phyloP scores from a whole-genome alignment of 1,284 basidiomycete species.

The Leccinum griseonigrum region DNA sequence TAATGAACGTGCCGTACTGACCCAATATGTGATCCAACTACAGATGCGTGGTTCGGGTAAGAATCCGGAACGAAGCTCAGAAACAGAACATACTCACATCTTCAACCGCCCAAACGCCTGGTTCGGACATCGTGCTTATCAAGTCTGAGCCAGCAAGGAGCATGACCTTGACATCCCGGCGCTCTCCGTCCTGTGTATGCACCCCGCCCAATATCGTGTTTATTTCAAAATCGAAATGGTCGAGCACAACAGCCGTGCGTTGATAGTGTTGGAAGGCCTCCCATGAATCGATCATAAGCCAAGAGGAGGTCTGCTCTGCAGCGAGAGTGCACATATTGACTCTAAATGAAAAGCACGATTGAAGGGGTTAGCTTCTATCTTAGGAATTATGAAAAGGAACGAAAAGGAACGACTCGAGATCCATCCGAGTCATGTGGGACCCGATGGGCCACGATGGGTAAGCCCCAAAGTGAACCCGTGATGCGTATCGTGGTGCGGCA shows the following conservation, averaged over 20 bases:
- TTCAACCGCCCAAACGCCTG: constrained; percentile 95
- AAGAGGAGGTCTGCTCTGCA: constrained; percentile 74
- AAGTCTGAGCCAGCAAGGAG: constrained; percentile 96
- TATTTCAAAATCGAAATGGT: constrained; percentile 94
- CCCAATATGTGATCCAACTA: constrained; percentile 96
- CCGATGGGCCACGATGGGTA: constrained; percentile 12
- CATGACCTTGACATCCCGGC: constrained; percentile 76
- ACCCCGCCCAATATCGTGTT: constrained; percentile 80
- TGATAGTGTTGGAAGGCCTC: constrained; percentile 94
- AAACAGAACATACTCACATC: constrained; percentile 62
- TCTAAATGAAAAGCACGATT: constrained; percentile 38
- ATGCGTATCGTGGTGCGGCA: constrained; percentile 11
- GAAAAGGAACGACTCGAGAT: constrained; percentile 8
- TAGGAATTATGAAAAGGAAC: constrained; percentile 1
- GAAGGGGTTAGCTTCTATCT: constrained; percentile 17
- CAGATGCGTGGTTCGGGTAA: constrained; percentile 13
- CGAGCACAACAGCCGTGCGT: constrained; percentile 92
- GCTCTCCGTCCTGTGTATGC: constrained; percentile 61
- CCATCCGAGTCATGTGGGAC: constrained; percentile 5
- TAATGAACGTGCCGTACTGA: constrained; percentile 91
- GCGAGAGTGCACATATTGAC: constrained; percentile 89
- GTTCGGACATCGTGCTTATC: constrained; percentile 97
- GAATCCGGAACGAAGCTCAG: constrained; percentile 13
- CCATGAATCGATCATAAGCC: constrained; percentile 97
- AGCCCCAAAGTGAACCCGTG: constrained; percentile 10